A percentile compares a stretch with the other conserved stretches of the same genome.
These are phyloP conservation scores for Apiospora sp. DNA, from an alignment of 2,329 filamentous ascomycete genomes.

Conservation along the genomic window DNA sequence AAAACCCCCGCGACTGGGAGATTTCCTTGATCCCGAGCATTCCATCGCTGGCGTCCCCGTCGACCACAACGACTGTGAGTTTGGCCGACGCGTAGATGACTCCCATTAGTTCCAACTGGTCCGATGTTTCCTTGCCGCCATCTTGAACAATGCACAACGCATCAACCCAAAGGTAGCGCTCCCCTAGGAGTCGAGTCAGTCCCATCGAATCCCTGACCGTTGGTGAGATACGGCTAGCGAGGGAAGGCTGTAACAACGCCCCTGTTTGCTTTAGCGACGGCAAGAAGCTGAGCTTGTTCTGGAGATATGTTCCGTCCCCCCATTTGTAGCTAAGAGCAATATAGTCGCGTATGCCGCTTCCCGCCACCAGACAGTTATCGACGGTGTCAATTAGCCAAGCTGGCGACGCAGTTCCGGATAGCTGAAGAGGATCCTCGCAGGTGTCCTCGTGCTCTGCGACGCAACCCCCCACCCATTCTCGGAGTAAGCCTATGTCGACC, in stretches of 20 bases:
- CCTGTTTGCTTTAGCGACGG: not conserved
- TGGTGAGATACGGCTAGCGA: not conserved
- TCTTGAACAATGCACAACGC: constrained; percentile 24
- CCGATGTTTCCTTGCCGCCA: not conserved
- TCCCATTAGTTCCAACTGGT: constrained; percentile 15
- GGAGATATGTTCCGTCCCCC: not conserved
- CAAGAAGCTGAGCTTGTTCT: not conserved
- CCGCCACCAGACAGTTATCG: not conserved
- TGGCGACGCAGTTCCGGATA: not conserved
- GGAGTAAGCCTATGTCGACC: constrained; percentile 19
- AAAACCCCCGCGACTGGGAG: not conserved
- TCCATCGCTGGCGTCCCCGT: constrained; percentile 22
- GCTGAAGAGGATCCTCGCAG: not conserved
- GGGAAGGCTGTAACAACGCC: not conserved
- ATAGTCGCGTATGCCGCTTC: not conserved
- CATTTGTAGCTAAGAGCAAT: not conserved
- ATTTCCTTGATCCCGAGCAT: constrained; percentile 15
- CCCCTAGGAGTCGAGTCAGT: not conserved
- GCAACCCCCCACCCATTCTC: constrained; percentile 17
- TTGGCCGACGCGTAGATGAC: constrained; percentile 25
- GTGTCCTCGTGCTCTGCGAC: not conserved
- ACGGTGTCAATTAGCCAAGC: not conserved
- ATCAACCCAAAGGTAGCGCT: constrained; percentile 24
- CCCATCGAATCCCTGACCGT: not conserved
- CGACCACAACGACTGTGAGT: constrained; percentile 16